Conservation (phyloP, 108 stramenopile genomes). For the Parmales sp. region DNA sequence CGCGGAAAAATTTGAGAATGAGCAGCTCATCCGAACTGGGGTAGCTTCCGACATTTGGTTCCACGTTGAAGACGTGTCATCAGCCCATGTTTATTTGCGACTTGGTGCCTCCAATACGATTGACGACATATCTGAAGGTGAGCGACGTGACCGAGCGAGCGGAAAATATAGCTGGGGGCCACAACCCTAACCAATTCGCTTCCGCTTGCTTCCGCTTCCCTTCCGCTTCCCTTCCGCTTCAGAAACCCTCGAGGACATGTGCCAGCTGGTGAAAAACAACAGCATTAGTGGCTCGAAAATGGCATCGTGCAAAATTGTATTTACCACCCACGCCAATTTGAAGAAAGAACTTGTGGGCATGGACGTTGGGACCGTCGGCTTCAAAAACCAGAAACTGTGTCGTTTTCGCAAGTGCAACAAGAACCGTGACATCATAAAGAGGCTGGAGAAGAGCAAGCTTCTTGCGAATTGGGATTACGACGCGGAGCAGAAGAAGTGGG, state of each 20-base stretch:
- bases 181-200: too few relatives aligned
- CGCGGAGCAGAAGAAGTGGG: slow-evolving; percentile 17
- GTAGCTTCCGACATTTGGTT: slow-evolving; percentile 82
- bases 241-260: slow-evolving; percentile 19
- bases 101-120: slow-evolving; percentile 71
- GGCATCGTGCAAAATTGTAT: slow-evolving; percentile 37
- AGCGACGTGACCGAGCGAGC: too few relatives aligned
- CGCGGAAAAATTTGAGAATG: slow-evolving; percentile 85
- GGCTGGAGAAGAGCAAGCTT: slow-evolving; percentile 39
- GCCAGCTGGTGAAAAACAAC: slow-evolving; percentile 43
- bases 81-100: slow-evolving; percentile 96
- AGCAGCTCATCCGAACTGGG: slow-evolving; percentile 76
- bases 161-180: too few relatives aligned
- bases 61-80: slow-evolving; percentile 93
- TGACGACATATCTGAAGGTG: slow-evolving; percentile 68
- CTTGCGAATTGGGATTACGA: slow-evolving; percentile 33
- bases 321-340: slow-evolving; percentile 49
- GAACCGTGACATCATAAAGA: slow-evolving; percentile 5
- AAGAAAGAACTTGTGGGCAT: slow-evolving; percentile 36
- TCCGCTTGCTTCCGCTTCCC: slow-evolving; percentile 15
- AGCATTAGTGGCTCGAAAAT: slow-evolving; percentile 53
- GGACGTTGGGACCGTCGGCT: slow-evolving; percentile 51
- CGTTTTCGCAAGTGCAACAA: neutral
- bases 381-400: slow-evolving; percentile 28
- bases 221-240: too few relatives aligned